phyloP scores from a whole-genome alignment of 495 filamentous ascomycete species.

The Aspergillus homomorphus region DNA sequence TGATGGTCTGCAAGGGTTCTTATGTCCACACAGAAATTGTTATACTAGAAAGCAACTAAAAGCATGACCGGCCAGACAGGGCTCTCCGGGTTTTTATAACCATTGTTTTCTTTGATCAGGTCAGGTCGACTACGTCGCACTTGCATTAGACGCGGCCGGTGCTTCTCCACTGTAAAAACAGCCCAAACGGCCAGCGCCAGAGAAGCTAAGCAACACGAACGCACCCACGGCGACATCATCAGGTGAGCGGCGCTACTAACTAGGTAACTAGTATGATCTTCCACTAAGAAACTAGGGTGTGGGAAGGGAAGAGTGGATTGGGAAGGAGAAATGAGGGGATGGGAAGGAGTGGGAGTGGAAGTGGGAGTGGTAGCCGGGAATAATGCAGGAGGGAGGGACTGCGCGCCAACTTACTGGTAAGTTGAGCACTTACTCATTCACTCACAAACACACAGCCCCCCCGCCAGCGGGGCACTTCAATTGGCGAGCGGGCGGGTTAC shows the following conservation, averaged over 20 bases:
- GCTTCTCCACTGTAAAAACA: slow-evolving; percentile 11
- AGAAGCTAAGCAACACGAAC: slow-evolving; percentile 19
- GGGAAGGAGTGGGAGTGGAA: slow-evolving; percentile 5
- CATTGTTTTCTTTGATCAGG: slow-evolving; percentile 10
- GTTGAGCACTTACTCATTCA: too few species aligned
- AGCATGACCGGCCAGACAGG: neutral
- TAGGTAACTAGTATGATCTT: slow-evolving; percentile 2
- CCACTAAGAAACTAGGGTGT: slow-evolving; percentile 8
- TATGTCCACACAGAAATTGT: neutral
- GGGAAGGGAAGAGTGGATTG: neutral
- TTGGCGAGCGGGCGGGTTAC: slow-evolving; percentile 9
- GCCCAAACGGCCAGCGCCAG: slow-evolving; percentile 5
- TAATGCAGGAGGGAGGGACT: slow-evolving; percentile 15
- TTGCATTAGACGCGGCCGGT: slow-evolving; percentile 19
- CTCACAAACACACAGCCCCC: slow-evolving; percentile 25
- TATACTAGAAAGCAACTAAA: neutral
- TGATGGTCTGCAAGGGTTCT: neutral
- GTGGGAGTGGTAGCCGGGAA: slow-evolving; percentile 2
- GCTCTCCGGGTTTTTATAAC: slow-evolving; percentile 9
- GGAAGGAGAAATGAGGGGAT: neutral
- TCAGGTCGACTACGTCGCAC: slow-evolving; percentile 20
- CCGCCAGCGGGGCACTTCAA: slow-evolving; percentile 5
- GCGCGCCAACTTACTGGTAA: too few species aligned
- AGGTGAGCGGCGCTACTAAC: slow-evolving; percentile 18
- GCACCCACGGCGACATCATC: slow-evolving; percentile 23